phyloP scores from a whole-genome alignment of 129 eudicot species.

The Kitagawia praeruptora region DNA sequence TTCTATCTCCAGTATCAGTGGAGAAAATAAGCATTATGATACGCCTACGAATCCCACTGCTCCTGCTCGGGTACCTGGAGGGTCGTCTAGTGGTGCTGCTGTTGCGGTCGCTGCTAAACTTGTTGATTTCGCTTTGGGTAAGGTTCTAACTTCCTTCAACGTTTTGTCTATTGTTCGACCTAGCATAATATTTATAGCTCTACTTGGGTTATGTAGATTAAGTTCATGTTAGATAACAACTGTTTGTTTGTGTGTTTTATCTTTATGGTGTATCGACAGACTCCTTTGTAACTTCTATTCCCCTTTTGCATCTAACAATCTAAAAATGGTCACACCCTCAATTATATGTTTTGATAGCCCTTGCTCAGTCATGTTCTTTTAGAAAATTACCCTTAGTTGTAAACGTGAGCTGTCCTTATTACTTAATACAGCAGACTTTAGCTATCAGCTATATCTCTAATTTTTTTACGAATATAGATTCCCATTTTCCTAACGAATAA shows the following conservation, averaged over 20 bases:
- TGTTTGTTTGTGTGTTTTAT: background rate
- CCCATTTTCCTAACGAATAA: background rate
- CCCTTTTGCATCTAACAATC: background rate
- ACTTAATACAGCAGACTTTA: background rate
- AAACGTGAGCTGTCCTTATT: background rate
- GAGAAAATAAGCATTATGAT: slow-evolving; percentile 80
- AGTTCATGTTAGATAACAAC: background rate
- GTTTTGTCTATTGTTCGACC: background rate
- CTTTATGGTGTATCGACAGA: background rate
- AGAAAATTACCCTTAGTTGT: background rate
- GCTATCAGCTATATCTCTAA: background rate
- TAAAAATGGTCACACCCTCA: background rate
- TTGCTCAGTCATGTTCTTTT: background rate
- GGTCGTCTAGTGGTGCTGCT: slow-evolving; percentile 95
- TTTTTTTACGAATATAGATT: background rate
- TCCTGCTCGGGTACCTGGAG: slow-evolving; percentile 77
- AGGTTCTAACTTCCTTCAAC: slow-evolving; percentile 4
- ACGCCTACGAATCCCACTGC: slow-evolving; percentile 76
- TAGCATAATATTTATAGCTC: background rate
- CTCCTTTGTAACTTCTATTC: background rate
- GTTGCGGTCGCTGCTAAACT: slow-evolving; percentile 87
- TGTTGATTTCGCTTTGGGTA: slow-evolving; percentile 84
- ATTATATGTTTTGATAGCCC: background rate
- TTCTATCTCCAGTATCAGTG: slow-evolving; percentile 52
- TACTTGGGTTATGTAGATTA: background rate